Evolutionary conservation across 1,139 yeast species (phyloP).

Genomic region (Candida glucosophila): DNA sequence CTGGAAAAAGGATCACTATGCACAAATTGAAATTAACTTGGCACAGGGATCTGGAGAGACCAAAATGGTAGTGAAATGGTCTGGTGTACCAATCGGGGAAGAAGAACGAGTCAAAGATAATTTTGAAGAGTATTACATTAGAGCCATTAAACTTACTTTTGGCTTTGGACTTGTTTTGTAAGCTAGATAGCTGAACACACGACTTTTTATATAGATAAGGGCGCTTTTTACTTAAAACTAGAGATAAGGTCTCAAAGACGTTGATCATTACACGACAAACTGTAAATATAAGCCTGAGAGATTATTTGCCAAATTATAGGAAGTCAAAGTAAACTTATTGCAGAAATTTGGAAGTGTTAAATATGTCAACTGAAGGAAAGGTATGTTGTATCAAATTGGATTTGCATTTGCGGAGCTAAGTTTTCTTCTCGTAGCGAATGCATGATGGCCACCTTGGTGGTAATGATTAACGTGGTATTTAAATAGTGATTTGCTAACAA

Average conservation of each 20-base stretch:
- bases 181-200: too few species aligned
- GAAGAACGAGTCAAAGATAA: conserved; percentile 82
- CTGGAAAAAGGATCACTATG: conserved; percentile 82
- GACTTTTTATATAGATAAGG: too few species aligned
- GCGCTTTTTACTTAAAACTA: too few species aligned
- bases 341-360: too few species aligned
- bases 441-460: conserved; percentile 8
- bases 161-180: conserved; percentile 85
- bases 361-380: conserved; percentile 1
- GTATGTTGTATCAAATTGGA: too few species aligned
- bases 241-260: too few species aligned
- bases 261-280: too few species aligned
- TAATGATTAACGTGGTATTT: conserved; percentile 3
- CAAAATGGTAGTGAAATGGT: conserved; percentile 65
- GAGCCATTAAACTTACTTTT: conserved; percentile 81
- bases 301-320: too few species aligned
- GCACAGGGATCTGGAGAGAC: conserved; percentile 80
- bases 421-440: too few species aligned
- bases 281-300: too few species aligned
- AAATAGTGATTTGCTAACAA: not conserved
- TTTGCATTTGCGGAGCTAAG: too few species aligned
- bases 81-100: conserved; percentile 95
- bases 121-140: conserved; percentile 82
- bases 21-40: conserved; percentile 56
- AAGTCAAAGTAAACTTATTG: too few species aligned